Conservation (phyloP, 1,284 basidiomycete genomes). For the Boletus sp. region DNA sequence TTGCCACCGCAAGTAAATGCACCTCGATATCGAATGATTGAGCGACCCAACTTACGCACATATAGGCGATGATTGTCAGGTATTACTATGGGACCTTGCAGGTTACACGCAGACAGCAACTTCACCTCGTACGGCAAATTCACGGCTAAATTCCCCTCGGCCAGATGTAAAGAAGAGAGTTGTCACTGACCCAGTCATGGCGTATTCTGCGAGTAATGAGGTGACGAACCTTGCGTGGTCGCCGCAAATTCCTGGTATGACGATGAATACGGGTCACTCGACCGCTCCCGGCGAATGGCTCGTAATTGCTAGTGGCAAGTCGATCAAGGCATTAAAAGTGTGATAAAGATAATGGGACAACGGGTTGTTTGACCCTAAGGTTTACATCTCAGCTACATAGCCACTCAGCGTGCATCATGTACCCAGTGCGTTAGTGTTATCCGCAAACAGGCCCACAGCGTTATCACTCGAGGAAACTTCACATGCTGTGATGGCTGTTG, state of each 20-base stretch:
- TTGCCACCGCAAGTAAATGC: constrained; percentile 76
- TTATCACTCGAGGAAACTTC: no score
- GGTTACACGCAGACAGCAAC: constrained; percentile 56
- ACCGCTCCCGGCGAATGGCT: constrained; percentile 84
- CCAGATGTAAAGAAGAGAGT: constrained; percentile 74
- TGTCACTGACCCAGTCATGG: constrained; percentile 74
- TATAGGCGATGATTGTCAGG: constrained; percentile 86
- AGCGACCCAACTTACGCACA: constrained; percentile 4
- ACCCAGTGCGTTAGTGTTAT: neutral
- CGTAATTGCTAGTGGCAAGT: constrained; percentile 82
- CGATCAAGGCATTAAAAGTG: constrained; percentile 78
- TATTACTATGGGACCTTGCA: constrained; percentile 85
- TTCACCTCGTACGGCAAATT: constrained; percentile 58
- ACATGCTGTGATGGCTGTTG: neutral
- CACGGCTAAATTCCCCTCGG: constrained; percentile 66
- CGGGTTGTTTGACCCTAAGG: neutral
- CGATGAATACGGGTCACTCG: constrained; percentile 67
- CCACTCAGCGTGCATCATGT: constrained; percentile 2
- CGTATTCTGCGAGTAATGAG: constrained; percentile 76
- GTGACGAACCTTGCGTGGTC: constrained; percentile 89
- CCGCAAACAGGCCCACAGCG: no score
- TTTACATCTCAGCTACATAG: neutral
- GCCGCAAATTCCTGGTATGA: constrained; percentile 68
- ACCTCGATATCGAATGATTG: neutral
- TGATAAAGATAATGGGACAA: constrained; percentile 31